phyloP scores from a whole-genome alignment of 495 filamentous ascomycete species.

The Aspergillus steynii region DNA sequence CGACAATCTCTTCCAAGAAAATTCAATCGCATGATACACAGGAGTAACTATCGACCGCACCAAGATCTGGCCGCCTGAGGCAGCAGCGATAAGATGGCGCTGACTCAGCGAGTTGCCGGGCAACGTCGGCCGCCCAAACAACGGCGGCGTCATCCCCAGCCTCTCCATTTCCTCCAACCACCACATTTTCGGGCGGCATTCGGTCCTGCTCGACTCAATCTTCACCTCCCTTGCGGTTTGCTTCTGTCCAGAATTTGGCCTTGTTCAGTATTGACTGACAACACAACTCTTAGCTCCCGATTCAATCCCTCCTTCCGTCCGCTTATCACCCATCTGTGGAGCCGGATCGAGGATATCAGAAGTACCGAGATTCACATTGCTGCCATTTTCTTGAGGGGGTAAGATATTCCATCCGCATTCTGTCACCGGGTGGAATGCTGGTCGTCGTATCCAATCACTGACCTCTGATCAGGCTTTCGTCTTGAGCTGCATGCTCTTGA shows the following conservation, averaged over 20 bases:
- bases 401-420: constrained; percentile 1
- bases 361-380: background rate
- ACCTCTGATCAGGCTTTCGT: constrained; percentile 27
- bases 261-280: constrained; percentile 5
- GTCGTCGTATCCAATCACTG: constrained; percentile 4
- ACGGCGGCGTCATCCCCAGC: constrained; percentile 38
- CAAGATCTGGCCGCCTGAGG: background rate
- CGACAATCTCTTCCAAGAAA: too few relatives aligned
- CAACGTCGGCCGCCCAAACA: constrained; percentile 27
- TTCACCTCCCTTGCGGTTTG: background rate
- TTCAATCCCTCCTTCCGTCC: background rate
- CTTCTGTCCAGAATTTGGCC: background rate
- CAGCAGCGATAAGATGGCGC: constrained; percentile 14
- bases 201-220: constrained; percentile 7
- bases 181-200: constrained; percentile 33
- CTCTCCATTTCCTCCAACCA: constrained; percentile 42
- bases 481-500: constrained; percentile 44
- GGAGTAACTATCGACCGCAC: too few relatives aligned
- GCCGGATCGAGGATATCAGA: background rate
- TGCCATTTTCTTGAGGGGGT: background rate
- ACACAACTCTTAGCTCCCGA: background rate
- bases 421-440: background rate
- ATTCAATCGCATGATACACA: too few relatives aligned
- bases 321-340: background rate
- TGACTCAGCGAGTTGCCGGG: constrained; percentile 33